These are phyloP conservation scores for Cordyceps cicadae DNA, from an alignment of 2,329 filamentous ascomycete species.

Conservation along the genomic window DNA sequence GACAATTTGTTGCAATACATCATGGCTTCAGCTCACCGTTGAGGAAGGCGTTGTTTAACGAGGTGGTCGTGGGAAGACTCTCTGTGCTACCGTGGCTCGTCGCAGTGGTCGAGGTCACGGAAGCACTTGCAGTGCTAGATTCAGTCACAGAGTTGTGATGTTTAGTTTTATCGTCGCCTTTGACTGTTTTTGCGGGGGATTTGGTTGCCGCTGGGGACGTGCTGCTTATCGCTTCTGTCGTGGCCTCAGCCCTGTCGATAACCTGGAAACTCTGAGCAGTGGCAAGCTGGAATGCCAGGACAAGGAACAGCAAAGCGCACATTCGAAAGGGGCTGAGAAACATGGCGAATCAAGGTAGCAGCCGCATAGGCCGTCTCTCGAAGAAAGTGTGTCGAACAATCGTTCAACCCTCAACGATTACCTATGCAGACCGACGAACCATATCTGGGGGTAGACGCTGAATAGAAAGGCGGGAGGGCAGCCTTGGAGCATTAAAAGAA, in stretches of 20 bases:
- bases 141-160: neutral
- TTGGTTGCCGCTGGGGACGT: conserved; percentile 14
- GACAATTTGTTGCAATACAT: neutral
- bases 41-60: conserved; percentile 22
- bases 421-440: neutral
- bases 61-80: conserved; percentile 12
- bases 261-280: conserved; percentile 26
- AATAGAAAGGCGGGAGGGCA: neutral
- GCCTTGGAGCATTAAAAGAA: neutral
- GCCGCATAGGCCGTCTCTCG: neutral
- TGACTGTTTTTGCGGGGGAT: conserved; percentile 15
- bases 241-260: conserved; percentile 23
- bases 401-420: neutral
- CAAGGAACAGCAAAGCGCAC: conserved; percentile 32
- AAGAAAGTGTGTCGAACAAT: neutral
- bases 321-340: conserved; percentile 24
- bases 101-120: neutral
- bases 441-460: neutral
- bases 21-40: conserved; percentile 24
- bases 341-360: conserved; percentile 22
- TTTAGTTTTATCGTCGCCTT: neutral
- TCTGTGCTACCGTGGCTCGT: conserved; percentile 3
- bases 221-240: conserved; percentile 1
- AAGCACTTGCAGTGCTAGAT: neutral
- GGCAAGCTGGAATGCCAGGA: conserved; percentile 30